Conservation (phyloP, 1,284 basidiomycete genomes). For the Ustilago nuda region DNA sequence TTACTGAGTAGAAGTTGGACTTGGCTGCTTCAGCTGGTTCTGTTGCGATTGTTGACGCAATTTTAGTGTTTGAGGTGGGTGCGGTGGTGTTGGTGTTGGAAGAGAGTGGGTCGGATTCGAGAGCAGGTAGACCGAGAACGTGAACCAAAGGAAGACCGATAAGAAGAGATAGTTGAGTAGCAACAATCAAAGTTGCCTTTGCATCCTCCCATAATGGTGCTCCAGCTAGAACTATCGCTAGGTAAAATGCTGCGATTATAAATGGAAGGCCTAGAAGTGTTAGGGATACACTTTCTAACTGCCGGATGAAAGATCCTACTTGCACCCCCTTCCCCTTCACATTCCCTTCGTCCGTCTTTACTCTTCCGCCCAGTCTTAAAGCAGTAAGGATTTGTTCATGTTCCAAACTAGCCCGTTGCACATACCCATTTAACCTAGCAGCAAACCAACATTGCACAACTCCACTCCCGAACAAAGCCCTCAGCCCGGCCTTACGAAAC, state of each 20-base stretch:
- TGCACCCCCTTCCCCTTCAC: background rate
- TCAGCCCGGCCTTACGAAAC: constrained; percentile 12
- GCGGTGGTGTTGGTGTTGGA: background rate
- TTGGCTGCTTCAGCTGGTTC: too few species aligned
- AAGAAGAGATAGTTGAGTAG: constrained; percentile 18
- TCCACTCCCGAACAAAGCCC: constrained; percentile 23
- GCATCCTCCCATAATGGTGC: background rate
- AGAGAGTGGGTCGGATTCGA: background rate
- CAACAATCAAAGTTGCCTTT: constrained; percentile 7
- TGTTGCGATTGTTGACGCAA: background rate
- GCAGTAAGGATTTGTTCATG: background rate
- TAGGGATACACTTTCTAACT: constrained; percentile 20
- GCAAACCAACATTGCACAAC: constrained; percentile 40
- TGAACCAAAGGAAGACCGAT: constrained; percentile 14
- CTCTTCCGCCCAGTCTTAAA: background rate
- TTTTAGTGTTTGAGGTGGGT: background rate
- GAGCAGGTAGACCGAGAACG: constrained; percentile 22
- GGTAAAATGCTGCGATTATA: background rate
- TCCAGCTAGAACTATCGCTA: constrained; percentile 4
- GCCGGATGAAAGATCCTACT: constrained; percentile 22
- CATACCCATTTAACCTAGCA: constrained; percentile 22
- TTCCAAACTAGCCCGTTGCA: constrained; percentile 3
- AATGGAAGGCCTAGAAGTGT: constrained; percentile 22
- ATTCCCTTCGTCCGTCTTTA: background rate
- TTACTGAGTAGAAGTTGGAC: background rate